Evolutionary conservation across 495 filamentous ascomycete species (phyloP).

Genomic region (Bombardia bombarda): DNA sequence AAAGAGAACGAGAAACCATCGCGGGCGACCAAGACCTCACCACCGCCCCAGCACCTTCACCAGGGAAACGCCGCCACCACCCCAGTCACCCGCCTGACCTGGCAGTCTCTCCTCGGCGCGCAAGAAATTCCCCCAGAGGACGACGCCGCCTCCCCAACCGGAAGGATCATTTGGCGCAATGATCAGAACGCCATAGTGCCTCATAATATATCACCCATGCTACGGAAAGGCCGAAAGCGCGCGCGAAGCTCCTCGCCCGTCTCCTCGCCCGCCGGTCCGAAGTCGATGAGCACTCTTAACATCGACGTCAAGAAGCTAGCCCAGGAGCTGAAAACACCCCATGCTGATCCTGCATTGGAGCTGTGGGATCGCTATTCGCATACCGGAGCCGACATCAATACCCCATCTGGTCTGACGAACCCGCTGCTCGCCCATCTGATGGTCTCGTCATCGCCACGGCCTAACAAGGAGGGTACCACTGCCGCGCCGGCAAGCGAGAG

Average conservation of each 20-base stretch:
- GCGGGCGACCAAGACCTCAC: no score
- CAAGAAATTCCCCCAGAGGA: slow-evolving; percentile 38
- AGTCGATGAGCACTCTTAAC: slow-evolving; percentile 16
- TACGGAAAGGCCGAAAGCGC: slow-evolving; percentile 55
- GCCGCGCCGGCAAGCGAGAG: slow-evolving; percentile 41
- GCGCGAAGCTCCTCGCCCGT: slow-evolving; percentile 73
- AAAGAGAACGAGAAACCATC: slow-evolving; percentile 12
- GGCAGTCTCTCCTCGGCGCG: slow-evolving; percentile 74
- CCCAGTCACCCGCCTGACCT: slow-evolving; percentile 63
- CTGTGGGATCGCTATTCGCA: slow-evolving; percentile 75
- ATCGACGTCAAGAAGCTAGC: slow-evolving; percentile 45
- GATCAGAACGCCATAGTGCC: slow-evolving; percentile 23
- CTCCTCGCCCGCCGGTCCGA: slow-evolving; percentile 50
- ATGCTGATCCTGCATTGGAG: slow-evolving; percentile 73
- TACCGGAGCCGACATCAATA: slow-evolving; percentile 21
- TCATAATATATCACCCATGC: slow-evolving; percentile 39
- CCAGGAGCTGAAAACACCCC: slow-evolving; percentile 59
- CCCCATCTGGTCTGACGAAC: slow-evolving; percentile 32
- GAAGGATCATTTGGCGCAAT: slow-evolving; percentile 33
- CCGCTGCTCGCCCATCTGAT: slow-evolving; percentile 55
- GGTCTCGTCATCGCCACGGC: slow-evolving; percentile 62
- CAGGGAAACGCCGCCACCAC: slow-evolving; percentile 54
- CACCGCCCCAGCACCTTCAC: no score
- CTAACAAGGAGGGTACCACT: slow-evolving; percentile 37
- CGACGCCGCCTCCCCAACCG: slow-evolving; percentile 34